phyloP scores from a whole-genome alignment of 768 basidiomycete species.

The Brasilioporus rufonigricans region DNA sequence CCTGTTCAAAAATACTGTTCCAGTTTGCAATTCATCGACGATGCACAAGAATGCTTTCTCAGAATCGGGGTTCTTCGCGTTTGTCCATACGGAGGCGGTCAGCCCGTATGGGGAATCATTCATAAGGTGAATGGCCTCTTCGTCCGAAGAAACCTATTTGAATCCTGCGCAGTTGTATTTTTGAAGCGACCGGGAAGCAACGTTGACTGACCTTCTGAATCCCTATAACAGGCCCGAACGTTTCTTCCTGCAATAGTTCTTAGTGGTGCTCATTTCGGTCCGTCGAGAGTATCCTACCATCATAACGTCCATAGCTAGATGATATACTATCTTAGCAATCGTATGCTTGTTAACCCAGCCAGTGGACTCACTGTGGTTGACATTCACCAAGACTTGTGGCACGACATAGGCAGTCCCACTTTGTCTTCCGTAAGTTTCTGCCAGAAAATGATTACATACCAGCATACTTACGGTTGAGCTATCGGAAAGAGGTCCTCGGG shows the following conservation, averaged over 20 bases:
- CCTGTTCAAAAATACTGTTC: conserved; percentile 94
- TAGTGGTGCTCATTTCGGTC: not conserved
- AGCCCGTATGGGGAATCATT: conserved; percentile 96
- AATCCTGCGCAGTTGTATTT: too few species aligned
- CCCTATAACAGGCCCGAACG: conserved; percentile 91
- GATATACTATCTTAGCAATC: conserved; percentile 3
- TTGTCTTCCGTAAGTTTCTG: conserved; percentile 1
- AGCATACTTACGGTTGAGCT: conserved; percentile 59
- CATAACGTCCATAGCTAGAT: conserved; percentile 88
- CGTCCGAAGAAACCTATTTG: conserved; percentile 71
- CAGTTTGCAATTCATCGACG: conserved; percentile 75
- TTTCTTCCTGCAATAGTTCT: conserved; percentile 59
- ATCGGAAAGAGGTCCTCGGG: conserved; percentile 62
- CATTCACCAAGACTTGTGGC: conserved; percentile 87
- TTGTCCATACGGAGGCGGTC: conserved; percentile 94
- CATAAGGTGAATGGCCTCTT: conserved; percentile 87
- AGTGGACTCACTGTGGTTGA: conserved; percentile 71
- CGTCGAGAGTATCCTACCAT: conserved; percentile 45
- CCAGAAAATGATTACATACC: not conserved
- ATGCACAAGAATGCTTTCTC: conserved; percentile 59
- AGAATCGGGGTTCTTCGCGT: conserved; percentile 59
- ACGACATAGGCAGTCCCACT: conserved; percentile 86
- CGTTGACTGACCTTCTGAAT: conserved; percentile 72
- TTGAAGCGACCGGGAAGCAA: not conserved
- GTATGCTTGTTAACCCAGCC: not conserved